These are phyloP conservation scores for Toxoplasma gondii DNA, from an alignment of 169 alveolate genomes.

Conservation along the genomic window DNA sequence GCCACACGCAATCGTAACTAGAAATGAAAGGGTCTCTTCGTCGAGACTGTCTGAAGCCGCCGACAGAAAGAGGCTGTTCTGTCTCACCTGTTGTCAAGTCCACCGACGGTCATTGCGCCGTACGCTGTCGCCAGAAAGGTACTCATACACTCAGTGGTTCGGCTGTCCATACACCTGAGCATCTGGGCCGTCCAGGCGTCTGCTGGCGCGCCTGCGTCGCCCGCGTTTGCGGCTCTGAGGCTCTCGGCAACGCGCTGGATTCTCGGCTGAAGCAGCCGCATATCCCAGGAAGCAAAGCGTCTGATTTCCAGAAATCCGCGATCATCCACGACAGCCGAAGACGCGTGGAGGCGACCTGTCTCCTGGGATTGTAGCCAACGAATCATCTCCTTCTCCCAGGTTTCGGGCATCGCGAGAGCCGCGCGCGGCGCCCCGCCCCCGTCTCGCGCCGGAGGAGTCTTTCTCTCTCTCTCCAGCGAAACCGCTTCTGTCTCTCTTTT, in stretches of 20 bases:
- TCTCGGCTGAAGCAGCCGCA: conserved; percentile 7
- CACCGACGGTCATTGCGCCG: conserved; percentile 10
- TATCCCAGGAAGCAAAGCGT: neutral
- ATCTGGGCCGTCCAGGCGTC: neutral
- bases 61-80: too few species aligned
- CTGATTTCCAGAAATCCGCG: too few species aligned
- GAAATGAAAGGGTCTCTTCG: neutral
- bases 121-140: neutral
- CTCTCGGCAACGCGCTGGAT: neutral
- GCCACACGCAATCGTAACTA: neutral
- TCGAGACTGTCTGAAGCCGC: neutral
- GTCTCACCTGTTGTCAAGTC: neutral
- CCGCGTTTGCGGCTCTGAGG: neutral
- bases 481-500: neutral
- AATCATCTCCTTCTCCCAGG: neutral
- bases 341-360: neutral
- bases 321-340: neutral
- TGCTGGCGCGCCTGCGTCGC: neutral
- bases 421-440: neutral
- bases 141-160: neutral
- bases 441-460: neutral
- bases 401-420: neutral
- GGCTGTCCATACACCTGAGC: conserved; percentile 13
- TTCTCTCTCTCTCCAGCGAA: neutral
- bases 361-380: neutral